Conservation (phyloP, 352 stramenopile species). For the Phytopythium mirpurense region DNA sequence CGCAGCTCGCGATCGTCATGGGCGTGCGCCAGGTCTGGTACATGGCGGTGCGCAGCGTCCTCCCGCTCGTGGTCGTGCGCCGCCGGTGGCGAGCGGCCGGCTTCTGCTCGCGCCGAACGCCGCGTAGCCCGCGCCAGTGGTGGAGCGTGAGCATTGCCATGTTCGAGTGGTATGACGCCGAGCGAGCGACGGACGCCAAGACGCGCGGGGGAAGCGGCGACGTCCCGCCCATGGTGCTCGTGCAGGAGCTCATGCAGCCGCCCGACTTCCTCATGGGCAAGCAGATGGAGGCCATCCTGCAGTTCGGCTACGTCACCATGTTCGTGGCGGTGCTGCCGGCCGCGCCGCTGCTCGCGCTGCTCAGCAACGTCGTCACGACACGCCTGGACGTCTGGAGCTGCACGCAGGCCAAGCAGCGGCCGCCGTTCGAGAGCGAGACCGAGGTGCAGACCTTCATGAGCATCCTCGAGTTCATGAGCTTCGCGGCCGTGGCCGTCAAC, state of each 20-base stretch:
- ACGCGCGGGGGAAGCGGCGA: neutral
- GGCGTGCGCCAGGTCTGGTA: constrained; percentile 68
- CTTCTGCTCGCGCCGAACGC: constrained; percentile 22
- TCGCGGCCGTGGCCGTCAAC: constrained; percentile 74
- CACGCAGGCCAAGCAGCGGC: constrained; percentile 63
- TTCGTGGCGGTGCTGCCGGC: constrained; percentile 91
- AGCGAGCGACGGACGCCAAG: constrained; percentile 13
- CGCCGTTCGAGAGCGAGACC: constrained; percentile 71
- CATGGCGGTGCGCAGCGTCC: constrained; percentile 39
- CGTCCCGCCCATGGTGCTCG: constrained; percentile 40
- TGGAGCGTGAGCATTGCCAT: no score
- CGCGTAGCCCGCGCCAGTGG: no score
- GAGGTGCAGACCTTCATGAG: constrained; percentile 90
- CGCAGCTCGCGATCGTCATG: constrained; percentile 72
- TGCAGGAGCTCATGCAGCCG: constrained; percentile 71
- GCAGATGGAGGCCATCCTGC: constrained; percentile 75
- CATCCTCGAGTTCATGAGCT: constrained; percentile 90
- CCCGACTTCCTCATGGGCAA: constrained; percentile 70
- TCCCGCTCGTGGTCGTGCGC: constrained; percentile 47
- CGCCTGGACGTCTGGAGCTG: constrained; percentile 82
- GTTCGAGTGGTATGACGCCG: constrained; percentile 57
- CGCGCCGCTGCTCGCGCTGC: constrained; percentile 81
- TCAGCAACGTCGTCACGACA: constrained; percentile 87
- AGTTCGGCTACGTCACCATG: constrained; percentile 94
- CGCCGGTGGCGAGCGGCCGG: constrained; percentile 35